Conservation (phyloP, 495 filamentous ascomycete genomes). For the Hypoxylon trugodes region DNA sequence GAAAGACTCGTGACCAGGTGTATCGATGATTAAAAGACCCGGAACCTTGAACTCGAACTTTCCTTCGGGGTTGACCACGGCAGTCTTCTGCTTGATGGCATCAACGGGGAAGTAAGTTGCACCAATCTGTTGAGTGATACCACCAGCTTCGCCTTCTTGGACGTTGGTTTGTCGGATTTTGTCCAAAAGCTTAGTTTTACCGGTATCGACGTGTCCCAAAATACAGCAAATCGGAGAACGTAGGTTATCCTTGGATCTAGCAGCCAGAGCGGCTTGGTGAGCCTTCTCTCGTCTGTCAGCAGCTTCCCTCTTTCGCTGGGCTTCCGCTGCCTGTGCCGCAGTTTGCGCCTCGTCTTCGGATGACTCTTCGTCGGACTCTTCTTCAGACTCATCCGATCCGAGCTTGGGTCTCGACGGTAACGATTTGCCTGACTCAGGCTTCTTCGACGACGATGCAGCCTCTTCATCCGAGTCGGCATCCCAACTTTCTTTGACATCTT, state of each 20-base stretch:
- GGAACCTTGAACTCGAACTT: slow-evolving; percentile 97
- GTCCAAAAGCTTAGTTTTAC: slow-evolving; percentile 98
- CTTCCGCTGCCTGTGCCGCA: slow-evolving; percentile 71
- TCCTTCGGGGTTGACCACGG: slow-evolving; percentile 89
- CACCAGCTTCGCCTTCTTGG: slow-evolving; percentile 98
- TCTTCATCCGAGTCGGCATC: slow-evolving; percentile 88
- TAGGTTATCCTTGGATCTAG: slow-evolving; percentile 91
- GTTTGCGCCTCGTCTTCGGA: slow-evolving; percentile 76
- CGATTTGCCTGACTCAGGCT: slow-evolving; percentile 37
- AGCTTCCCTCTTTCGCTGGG: slow-evolving; percentile 83
- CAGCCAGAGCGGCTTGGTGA: slow-evolving; percentile 90
- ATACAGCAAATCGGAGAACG: slow-evolving; percentile 99
- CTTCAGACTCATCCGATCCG: slow-evolving; percentile 42
- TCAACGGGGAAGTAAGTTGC: slow-evolving; percentile 99
- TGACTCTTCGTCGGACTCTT: slow-evolving; percentile 62
- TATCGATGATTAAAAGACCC: slow-evolving; percentile 97
- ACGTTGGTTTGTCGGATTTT: slow-evolving; percentile 99
- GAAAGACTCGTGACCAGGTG: slow-evolving; percentile 99
- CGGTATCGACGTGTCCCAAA: slow-evolving; percentile 99
- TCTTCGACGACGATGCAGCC: slow-evolving; percentile 49
- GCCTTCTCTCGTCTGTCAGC: slow-evolving; percentile 88
- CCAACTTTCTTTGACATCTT: slow-evolving; percentile 93
- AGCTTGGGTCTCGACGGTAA: slow-evolving; percentile 56
- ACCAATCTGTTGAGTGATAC: slow-evolving; percentile 99
- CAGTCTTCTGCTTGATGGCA: slow-evolving; percentile 87